Evolutionary conservation across 768 basidiomycete species (phyloP).

Genomic region (Termitomyces sp.): DNA sequence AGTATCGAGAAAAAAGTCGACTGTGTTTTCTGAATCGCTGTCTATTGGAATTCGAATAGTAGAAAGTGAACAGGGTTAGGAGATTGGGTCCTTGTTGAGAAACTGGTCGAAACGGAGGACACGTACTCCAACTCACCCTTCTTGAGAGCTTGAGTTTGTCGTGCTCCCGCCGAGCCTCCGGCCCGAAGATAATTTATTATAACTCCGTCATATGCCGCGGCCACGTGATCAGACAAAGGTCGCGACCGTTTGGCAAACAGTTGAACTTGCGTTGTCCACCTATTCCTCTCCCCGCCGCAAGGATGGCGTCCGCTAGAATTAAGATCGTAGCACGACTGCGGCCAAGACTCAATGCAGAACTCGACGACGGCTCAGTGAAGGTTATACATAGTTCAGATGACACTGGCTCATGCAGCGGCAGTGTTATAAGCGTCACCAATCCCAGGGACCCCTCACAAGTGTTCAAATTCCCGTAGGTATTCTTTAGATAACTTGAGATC

Average conservation of each 20-base stretch:
- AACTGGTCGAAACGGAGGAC: no score
- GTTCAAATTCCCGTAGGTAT: constrained; percentile 75
- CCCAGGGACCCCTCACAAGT: constrained; percentile 64
- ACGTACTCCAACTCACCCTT: no score
- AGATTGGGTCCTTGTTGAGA: no score
- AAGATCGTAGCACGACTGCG: constrained; percentile 71
- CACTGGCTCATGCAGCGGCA: constrained; percentile 24
- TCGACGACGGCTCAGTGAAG: constrained; percentile 57
- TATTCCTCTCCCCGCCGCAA: constrained; percentile 11
- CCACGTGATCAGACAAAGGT: neutral
- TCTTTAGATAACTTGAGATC: neutral
- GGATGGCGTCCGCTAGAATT: constrained; percentile 45
- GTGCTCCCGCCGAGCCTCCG: no score
- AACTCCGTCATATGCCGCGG: no score
- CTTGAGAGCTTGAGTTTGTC: no score
- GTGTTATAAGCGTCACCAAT: constrained; percentile 63
- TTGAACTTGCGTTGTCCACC: neutral
- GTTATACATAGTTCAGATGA: constrained; percentile 41
- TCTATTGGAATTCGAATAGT: neutral
- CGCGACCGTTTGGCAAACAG: neutral
- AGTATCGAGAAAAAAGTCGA: neutral
- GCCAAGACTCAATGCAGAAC: constrained; percentile 57
- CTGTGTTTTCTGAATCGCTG: neutral
- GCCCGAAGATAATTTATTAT: no score
- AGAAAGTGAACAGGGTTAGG: neutral